Percentiles rank a stretch among this genome's conserved stretches.
Conservation (phyloP, 2,329 filamentous ascomycete genomes). For the Pestalotiopsis sp. region DNA sequence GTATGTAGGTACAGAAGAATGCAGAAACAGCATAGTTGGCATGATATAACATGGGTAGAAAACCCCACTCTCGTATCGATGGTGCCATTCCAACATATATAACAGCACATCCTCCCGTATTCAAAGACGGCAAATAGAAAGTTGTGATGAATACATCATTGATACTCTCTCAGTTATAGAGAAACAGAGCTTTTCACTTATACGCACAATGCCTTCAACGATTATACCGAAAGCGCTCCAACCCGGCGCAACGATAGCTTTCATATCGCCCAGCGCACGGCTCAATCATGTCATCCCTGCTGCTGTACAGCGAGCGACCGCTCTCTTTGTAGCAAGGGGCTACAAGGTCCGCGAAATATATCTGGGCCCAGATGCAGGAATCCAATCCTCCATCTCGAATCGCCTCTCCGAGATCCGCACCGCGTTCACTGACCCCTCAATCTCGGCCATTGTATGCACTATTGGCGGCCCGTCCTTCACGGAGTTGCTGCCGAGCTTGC, state of each 20-base stretch:
- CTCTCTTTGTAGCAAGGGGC: slow-evolving; percentile 31
- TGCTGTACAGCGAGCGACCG: slow-evolving; percentile 31
- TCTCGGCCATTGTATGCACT: slow-evolving; percentile 40
- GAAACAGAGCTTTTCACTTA: background rate
- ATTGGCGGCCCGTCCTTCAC: slow-evolving; percentile 40
- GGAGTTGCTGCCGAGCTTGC: slow-evolving; percentile 39
- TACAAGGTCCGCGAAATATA: slow-evolving; percentile 34
- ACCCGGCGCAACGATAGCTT: slow-evolving; percentile 39
- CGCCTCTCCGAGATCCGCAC: slow-evolving; percentile 38
- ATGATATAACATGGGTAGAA: too few relatives aligned
- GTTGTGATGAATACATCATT: too few relatives aligned
- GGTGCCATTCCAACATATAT: too few relatives aligned
- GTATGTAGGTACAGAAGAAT: too few relatives aligned
- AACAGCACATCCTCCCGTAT: too few relatives aligned
- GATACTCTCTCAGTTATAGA: too few relatives aligned
- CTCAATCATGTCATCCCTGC: slow-evolving; percentile 32
- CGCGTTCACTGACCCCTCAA: slow-evolving; percentile 36
- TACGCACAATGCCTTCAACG: slow-evolving; percentile 17
- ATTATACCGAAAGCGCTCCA: slow-evolving; percentile 28
- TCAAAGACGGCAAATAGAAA: too few relatives aligned
- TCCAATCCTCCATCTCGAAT: slow-evolving; percentile 35
- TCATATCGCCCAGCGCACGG: slow-evolving; percentile 41
- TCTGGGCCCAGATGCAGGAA: slow-evolving; percentile 28
- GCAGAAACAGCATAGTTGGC: too few relatives aligned
- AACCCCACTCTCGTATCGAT: too few relatives aligned